A percentile compares a stretch with the other conserved stretches of the same genome.
These are phyloP conservation scores for Orbilia ellipsospora DNA, from an alignment of 2,329 filamentous ascomycete genomes.

Conservation along the genomic window DNA sequence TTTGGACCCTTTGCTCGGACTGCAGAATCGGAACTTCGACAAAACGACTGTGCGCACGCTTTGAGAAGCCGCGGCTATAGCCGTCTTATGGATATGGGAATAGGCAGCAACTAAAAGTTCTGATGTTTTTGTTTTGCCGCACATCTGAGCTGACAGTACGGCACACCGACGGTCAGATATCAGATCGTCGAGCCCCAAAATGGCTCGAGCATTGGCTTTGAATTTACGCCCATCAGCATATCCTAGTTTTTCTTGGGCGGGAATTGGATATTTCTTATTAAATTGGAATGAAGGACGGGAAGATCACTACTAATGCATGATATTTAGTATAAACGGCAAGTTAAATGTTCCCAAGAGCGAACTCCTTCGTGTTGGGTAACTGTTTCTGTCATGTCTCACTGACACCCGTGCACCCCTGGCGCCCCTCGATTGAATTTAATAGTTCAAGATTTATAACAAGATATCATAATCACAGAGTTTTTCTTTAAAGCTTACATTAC, in stretches of 20 bases:
- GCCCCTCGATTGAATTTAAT: no score
- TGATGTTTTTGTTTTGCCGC: constrained; percentile 5
- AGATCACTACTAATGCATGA: no score
- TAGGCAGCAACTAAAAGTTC: constrained; percentile 17
- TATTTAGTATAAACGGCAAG: neutral
- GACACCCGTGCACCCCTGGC: no score
- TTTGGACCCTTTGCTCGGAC: constrained; percentile 50
- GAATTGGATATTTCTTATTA: no score
- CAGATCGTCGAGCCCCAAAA: constrained; percentile 9
- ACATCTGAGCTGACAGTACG: constrained; percentile 19
- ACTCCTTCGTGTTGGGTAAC: no score
- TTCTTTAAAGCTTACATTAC: no score
- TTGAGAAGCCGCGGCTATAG: neutral
- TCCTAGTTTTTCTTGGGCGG: neutral
- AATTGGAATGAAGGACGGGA: no score
- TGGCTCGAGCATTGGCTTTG: no score
- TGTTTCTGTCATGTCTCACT: no score
- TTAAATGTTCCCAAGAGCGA: neutral
- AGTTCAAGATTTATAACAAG: no score
- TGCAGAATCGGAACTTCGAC: neutral
- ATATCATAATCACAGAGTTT: no score
- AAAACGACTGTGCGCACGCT: neutral
- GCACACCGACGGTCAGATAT: constrained; percentile 35
- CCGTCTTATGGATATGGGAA: constrained; percentile 1
- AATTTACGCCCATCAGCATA: neutral